Evolutionary conservation across 2,329 filamentous ascomycete genomes (phyloP).

Genomic region (Drechslera avenae): DNA sequence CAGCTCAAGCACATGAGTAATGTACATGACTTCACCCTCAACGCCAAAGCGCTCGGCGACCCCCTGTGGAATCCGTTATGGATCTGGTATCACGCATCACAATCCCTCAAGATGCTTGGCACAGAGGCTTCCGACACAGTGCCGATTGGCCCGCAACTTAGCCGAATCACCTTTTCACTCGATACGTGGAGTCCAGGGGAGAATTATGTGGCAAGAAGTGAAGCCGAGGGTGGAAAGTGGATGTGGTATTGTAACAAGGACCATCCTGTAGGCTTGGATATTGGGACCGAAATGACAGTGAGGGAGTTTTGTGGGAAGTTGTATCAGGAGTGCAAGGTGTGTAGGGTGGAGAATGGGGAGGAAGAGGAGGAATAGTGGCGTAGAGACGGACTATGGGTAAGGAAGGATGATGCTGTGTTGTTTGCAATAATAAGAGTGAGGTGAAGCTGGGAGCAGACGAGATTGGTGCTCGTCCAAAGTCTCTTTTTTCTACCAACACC

Average conservation of each 20-base stretch:
- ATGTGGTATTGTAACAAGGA: constrained; percentile 41
- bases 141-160: constrained; percentile 27
- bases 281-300: constrained; percentile 27
- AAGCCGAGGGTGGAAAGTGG: constrained; percentile 32
- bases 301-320: constrained; percentile 39
- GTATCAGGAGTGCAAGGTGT: constrained; percentile 36
- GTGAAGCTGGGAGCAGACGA: too few species aligned
- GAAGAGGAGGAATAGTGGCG: constrained; percentile 5
- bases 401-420: too few species aligned
- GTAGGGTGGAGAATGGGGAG: constrained; percentile 23
- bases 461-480: too few species aligned
- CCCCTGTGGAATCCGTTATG: constrained; percentile 49
- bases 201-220: constrained; percentile 38
- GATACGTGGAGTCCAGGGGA: constrained; percentile 46
- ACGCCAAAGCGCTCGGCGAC: constrained; percentile 45
- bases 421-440: too few species aligned
- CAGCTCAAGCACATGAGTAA: constrained; percentile 28
- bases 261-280: constrained; percentile 33
- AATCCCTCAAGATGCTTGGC: constrained; percentile 43
- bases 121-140: constrained; percentile 11
- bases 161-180: constrained; percentile 41
- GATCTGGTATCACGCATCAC: constrained; percentile 47
- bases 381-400: too few species aligned
- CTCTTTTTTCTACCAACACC: too few species aligned
- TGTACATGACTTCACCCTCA: constrained; percentile 30